Evolutionary conservation across 768 basidiomycete species (phyloP), one percentile per base, ranked within the genome.

Genomic region (Russula sp.): DNA sequence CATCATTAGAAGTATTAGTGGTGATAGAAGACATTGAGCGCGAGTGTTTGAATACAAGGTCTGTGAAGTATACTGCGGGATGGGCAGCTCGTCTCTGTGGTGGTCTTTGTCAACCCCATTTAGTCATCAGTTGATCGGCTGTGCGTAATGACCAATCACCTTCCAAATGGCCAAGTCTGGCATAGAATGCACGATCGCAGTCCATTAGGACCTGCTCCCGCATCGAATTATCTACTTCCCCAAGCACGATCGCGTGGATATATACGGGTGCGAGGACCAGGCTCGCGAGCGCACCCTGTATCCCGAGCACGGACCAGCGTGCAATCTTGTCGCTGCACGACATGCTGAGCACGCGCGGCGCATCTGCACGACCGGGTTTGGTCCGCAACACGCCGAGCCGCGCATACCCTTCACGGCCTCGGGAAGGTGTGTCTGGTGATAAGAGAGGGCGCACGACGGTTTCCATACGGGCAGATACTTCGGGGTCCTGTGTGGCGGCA

Each of bases 251-350:
- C 28, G 73, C 71, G 49, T 76, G 74, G 24, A 95, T 74, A 71
- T 92, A 92, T 8, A 95, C 61, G 0, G 90, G 90, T 3, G 68
- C 70, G 46, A 85, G 75, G 66, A 82, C 78, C 18, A 64, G 75
- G 6, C 86, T 80, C 2, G 83, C 83, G 54, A 97, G 76, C 1
- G 90, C 88, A 3, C 96, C 95, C 71, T 96, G 93, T 28, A 96
- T 79, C 0, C 95, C 95, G 4, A 93, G 77, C 0, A 88, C 82
- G 60, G 81, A 85, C 94, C 94, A 98, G 5, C 82, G 76, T 0
- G 93, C 92, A 48, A 98, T 88, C 75, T 98, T 98, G 73, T 98
- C 95, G 68, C 90, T 92, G 75, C 95, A 98, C 0, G 94, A 92
- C 87, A 97, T 91, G 70, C 83, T 92, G 0, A 83, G 73, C 1